These are phyloP conservation scores for Trichophyton simii DNA, from an alignment of 2,329 filamentous ascomycete species.

Conservation along the genomic window DNA sequence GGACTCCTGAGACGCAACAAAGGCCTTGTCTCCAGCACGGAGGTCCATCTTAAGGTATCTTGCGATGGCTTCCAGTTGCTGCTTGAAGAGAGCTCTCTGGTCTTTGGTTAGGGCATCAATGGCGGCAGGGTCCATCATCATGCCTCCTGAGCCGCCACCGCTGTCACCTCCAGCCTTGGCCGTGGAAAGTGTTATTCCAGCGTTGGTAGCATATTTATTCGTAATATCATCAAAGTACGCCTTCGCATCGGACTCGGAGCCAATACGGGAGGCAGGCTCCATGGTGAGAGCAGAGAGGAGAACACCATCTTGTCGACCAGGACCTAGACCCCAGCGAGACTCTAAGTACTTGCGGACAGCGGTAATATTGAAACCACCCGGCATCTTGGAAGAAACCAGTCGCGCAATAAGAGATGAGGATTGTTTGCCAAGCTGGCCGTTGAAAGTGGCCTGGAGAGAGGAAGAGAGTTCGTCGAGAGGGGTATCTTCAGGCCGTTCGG, in stretches of 20 bases:
- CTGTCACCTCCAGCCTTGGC: conserved; percentile 58
- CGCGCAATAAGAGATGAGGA: conserved; percentile 86
- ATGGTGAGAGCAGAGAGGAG: conserved; percentile 80
- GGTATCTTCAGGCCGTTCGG: conserved; percentile 95
- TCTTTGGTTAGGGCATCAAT: conserved; percentile 96
- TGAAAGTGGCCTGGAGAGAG: conserved; percentile 96
- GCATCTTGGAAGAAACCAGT: conserved; percentile 98
- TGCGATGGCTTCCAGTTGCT: conserved; percentile 89
- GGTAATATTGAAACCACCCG: conserved; percentile 97
- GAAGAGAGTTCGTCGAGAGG: conserved; percentile 91
- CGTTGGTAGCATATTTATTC: conserved; percentile 75
- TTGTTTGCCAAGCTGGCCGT: conserved; percentile 94
- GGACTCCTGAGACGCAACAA: conserved; percentile 70
- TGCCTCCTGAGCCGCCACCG: conserved; percentile 60
- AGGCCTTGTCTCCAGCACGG: conserved; percentile 89
- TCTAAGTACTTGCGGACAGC: conserved; percentile 89
- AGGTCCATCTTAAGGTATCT: conserved; percentile 96
- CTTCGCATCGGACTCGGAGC: conserved; percentile 83
- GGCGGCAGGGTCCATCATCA: conserved; percentile 99
- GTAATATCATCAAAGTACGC: conserved; percentile 76
- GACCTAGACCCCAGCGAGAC: conserved; percentile 76
- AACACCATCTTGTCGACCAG: conserved; percentile 82
- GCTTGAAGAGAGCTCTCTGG: conserved; percentile 90
- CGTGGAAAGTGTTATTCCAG: conserved; percentile 72
- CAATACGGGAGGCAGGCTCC: conserved; percentile 79